Evolutionary conservation across 2,329 filamentous ascomycete genomes (phyloP).

Genomic region (Arthrobotrys entomopaga): DNA sequence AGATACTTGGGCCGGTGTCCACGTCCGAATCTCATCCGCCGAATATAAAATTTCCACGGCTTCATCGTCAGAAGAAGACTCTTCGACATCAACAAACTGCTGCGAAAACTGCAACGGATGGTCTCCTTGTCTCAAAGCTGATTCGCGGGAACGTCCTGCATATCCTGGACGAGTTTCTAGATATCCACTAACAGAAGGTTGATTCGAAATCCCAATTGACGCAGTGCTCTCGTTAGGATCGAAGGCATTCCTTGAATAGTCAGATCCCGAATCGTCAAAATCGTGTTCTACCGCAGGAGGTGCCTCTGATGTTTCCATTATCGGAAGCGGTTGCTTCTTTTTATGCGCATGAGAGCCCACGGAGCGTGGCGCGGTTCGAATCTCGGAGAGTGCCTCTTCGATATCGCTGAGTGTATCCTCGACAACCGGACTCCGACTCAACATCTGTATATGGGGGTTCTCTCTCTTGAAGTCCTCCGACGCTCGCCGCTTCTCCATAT

Average conservation of each 20-base stretch:
- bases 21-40: conserved; percentile 77
- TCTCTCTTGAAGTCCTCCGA: conserved; percentile 50
- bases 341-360: conserved; percentile 51
- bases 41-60: conserved; percentile 58
- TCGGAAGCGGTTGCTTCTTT: conserved; percentile 65
- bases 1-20: conserved; percentile 84
- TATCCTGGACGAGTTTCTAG: conserved; percentile 39
- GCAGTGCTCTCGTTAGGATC: conserved; percentile 39
- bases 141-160: conserved; percentile 38
- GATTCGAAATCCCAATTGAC: conserved; percentile 35
- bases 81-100: conserved; percentile 59
- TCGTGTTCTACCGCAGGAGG: conserved; percentile 51
- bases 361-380: conserved; percentile 62
- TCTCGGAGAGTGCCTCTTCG: conserved; percentile 93
- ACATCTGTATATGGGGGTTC: conserved; percentile 43
- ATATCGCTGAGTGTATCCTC: conserved; percentile 96
- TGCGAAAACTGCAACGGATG: conserved; percentile 47
- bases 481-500: conserved; percentile 43
- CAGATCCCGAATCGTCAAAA: conserved; percentile 58
- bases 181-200: conserved; percentile 30
- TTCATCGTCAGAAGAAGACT: conserved; percentile 58
- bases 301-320: conserved; percentile 44
- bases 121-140: conserved; percentile 26
- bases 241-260: conserved; percentile 57
- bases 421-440: conserved; percentile 75